Evolutionary conservation across 2,329 filamentous ascomycete species (phyloP), one percentile per base, ranked within the genome.

Genomic region (Aspergillus udagawae): DNA sequence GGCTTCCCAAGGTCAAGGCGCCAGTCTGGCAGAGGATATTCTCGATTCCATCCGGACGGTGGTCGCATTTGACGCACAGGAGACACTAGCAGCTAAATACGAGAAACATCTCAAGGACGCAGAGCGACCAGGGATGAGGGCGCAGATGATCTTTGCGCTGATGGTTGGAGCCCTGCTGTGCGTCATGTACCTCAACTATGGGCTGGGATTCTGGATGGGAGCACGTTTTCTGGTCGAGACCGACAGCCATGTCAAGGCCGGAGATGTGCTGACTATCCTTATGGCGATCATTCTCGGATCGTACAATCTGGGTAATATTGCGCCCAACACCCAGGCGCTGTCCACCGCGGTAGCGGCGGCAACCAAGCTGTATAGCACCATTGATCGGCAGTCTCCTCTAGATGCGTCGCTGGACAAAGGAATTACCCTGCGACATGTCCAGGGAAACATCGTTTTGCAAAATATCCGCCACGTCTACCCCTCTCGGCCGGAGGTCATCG

Each of bases 1-100:
- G 49, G 80, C 87, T 54, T 84, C 89, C 0, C 96, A 96, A 66
- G 92, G 90, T 5, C 57, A 50, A 14, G 79, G 77, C 4, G 77
- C 74, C 1, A 70, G 73, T 6, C 67, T 83, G 3, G 80, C 80
- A 1, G 78, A 83, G 65, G 81, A 83, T 57, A 77, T 79, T 0
- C 72, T 83, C 42, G 74, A 74, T 7, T 80, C 78, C 0, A 78
- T 83, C 57, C 73, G 77, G 2, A 83, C 79, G 0, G 77, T 83
- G 8, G 73, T 76, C 50, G 78, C 78, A 1, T 83, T 83, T 61
- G 78, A 79, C 57, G 66, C 68, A 0, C 62, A 64, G 21, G 61
- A 65, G 6, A 64, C 63, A 4, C 60, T 73, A 8, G 66, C 66
- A 1, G 45, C 51, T 20, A 69, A 67, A 47, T 73, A 71, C 45